Percentiles rank a stretch among this genome's conserved stretches.
Conservation (phyloP, 768 basidiomycete species). For the Kwoniella heveanensis region DNA sequence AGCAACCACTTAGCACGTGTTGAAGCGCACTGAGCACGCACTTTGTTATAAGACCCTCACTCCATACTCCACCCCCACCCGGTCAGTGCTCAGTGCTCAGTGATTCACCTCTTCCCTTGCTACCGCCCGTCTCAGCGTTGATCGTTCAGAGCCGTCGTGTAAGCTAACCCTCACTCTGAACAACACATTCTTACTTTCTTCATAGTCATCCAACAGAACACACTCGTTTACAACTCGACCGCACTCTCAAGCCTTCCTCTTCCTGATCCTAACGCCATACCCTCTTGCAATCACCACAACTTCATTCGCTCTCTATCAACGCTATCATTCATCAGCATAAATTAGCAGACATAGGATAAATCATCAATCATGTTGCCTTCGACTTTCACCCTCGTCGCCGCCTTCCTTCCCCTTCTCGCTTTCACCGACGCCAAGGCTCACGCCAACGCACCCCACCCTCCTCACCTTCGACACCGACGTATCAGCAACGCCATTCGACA, state of each 20-base stretch:
- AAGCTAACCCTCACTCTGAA: background rate
- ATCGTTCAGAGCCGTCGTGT: background rate
- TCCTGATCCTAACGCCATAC: background rate
- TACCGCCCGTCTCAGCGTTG: background rate
- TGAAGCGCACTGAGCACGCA: background rate
- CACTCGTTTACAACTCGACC: background rate
- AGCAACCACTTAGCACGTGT: background rate
- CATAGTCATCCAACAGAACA: constrained; percentile 3
- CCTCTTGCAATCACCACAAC: constrained; percentile 1
- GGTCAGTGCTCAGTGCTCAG: background rate
- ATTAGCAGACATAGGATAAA: background rate
- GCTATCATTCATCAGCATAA: background rate
- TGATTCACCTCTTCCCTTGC: background rate
- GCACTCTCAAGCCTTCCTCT: constrained; percentile 3
- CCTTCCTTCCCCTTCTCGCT: constrained; percentile 39
- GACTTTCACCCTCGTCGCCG: constrained; percentile 27
- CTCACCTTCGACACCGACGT: constrained; percentile 37
- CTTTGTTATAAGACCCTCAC: no score
- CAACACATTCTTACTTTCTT: background rate
- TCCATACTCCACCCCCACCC: background rate
- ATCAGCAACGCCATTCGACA: constrained; percentile 24
- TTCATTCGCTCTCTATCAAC: background rate
- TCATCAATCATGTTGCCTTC: constrained; percentile 12
- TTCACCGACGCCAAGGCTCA: constrained; percentile 21
- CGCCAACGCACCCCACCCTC: constrained; percentile 18